phyloP scores from a whole-genome alignment of 352 stramenopile genomes.

The Pythium inflatum region DNA sequence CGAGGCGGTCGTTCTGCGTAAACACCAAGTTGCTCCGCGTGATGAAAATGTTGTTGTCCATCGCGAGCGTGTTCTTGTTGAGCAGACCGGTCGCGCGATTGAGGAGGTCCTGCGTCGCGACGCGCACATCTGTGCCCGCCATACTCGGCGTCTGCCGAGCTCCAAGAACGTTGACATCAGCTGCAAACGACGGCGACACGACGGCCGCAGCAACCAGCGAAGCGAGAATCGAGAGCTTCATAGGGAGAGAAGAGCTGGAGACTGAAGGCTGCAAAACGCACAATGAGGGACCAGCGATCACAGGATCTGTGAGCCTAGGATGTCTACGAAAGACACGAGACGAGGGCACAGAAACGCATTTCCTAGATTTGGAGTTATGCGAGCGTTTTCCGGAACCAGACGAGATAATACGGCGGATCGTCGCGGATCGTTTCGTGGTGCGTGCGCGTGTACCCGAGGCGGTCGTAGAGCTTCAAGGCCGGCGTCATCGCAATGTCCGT shows the following conservation, averaged over 20 bases:
- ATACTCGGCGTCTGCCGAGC: neutral
- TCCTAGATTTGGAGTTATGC: no score
- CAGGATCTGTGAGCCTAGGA: no score
- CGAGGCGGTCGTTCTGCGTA: constrained; percentile 41
- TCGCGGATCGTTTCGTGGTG: no score
- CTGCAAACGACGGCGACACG: constrained; percentile 1
- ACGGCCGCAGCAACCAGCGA: constrained; percentile 14
- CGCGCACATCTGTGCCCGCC: constrained; percentile 3
- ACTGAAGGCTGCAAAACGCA: neutral
- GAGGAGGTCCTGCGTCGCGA: constrained; percentile 32
- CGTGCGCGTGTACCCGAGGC: no score
- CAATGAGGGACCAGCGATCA: neutral
- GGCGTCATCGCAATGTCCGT: no score
- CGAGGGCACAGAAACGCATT: no score
- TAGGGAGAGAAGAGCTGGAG: neutral
- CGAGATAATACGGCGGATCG: no score
- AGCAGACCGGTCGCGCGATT: constrained; percentile 38
- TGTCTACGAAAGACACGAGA: no score
- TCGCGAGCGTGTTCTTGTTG: constrained; percentile 50
- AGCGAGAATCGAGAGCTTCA: constrained; percentile 23
- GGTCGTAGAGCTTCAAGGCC: no score
- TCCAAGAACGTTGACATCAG: constrained; percentile 24
- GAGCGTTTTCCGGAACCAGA: no score
- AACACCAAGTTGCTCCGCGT: constrained; percentile 40
- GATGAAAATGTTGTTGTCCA: constrained; percentile 46